Conservation (phyloP, 2,329 filamentous ascomycete genomes). For the Alternaria ethzedia region DNA sequence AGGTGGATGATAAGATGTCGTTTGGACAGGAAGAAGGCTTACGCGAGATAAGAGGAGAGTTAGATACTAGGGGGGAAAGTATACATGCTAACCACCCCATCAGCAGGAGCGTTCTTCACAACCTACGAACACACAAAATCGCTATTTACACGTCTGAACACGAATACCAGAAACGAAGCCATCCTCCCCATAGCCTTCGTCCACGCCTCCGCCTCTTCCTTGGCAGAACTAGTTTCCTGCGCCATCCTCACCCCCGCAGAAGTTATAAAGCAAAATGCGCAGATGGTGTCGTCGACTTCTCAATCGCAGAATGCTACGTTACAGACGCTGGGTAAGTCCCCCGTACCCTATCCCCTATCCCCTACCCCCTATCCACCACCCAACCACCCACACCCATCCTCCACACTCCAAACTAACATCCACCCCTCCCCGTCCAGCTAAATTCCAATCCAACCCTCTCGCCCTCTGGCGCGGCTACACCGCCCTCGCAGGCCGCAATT, state of each 20-base stretch:
- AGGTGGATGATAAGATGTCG: no score
- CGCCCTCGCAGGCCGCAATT: constrained; percentile 79
- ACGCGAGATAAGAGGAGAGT: no score
- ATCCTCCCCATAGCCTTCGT: constrained; percentile 71
- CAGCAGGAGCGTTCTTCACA: constrained; percentile 86
- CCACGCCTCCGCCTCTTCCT: constrained; percentile 74
- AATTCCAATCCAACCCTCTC: constrained; percentile 63
- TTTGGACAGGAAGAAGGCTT: no score
- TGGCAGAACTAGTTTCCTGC: constrained; percentile 84
- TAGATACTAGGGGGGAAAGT: no score
- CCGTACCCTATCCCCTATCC: no score
- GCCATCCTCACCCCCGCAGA: constrained; percentile 87
- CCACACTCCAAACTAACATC: no score
- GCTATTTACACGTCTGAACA: constrained; percentile 60
- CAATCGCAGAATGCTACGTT: constrained; percentile 58
- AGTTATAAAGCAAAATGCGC: constrained; percentile 92
- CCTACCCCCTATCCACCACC: no score
- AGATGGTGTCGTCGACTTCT: constrained; percentile 67
- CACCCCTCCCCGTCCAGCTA: no score
- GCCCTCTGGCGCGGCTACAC: constrained; percentile 75
- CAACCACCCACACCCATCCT: no score
- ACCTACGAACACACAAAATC: constrained; percentile 82
- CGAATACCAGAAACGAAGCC: constrained; percentile 41
- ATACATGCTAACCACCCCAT: background rate
- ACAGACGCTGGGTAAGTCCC: constrained; percentile 43